These are phyloP conservation scores for Sporisorium graminicola DNA, from an alignment of 1,284 basidiomycete species.

Conservation along the genomic window DNA sequence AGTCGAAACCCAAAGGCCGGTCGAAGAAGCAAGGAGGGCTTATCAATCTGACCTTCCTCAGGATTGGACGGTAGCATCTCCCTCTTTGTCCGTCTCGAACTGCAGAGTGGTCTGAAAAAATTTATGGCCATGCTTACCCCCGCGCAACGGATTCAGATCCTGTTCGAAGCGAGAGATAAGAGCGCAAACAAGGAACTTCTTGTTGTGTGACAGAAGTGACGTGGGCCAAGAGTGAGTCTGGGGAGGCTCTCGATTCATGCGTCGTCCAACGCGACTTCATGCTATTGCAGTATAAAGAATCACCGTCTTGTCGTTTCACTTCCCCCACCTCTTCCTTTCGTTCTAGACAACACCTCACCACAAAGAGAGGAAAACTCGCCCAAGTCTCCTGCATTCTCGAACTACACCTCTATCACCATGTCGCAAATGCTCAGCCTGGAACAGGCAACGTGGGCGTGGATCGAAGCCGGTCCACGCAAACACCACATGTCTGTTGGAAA, in stretches of 20 bases:
- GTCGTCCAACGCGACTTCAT: neutral
- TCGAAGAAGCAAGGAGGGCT: too few relatives aligned
- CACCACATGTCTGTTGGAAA: slow-evolving; percentile 49
- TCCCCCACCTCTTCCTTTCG: neutral
- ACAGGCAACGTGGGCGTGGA: slow-evolving; percentile 61
- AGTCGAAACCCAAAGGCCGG: neutral
- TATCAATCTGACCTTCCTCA: too few relatives aligned
- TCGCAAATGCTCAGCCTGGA: slow-evolving; percentile 58
- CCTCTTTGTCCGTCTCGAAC: too few relatives aligned
- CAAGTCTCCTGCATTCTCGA: neutral
- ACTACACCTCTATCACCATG: slow-evolving; percentile 25
- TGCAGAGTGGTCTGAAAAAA: neutral
- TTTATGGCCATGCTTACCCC: neutral
- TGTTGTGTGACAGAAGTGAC: neutral
- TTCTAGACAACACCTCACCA: neutral
- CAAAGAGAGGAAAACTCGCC: neutral
- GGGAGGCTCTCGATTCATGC: neutral
- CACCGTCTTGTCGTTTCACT: neutral
- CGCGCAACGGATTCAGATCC: neutral
- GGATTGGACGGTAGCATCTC: too few relatives aligned
- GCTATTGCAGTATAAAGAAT: neutral
- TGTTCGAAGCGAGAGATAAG: neutral
- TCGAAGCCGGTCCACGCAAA: slow-evolving; percentile 53
- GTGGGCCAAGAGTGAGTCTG: neutral
- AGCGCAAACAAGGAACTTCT: neutral